Evolutionary conservation across 225 moss, liverwort and hornwort genomes (phyloP).

Genomic region (Asterella californica): DNA sequence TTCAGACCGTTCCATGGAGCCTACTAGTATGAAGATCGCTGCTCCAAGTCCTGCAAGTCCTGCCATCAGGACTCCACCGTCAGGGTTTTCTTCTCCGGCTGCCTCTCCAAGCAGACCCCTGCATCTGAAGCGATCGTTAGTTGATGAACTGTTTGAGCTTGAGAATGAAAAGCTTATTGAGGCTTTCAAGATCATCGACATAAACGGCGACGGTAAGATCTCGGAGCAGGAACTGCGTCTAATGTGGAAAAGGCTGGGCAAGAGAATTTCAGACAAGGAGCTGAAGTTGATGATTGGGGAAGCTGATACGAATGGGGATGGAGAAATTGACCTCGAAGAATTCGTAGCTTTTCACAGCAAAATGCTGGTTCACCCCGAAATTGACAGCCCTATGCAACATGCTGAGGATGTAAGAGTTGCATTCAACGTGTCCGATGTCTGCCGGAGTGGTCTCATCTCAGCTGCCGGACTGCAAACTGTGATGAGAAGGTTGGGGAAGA

Average conservation of each 20-base stretch:
- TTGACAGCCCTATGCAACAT: background rate
- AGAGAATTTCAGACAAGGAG: constrained; percentile 42
- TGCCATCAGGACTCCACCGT: background rate
- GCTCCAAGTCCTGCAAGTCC: background rate
- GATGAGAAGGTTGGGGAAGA: constrained; percentile 44
- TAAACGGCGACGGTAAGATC: constrained; percentile 51
- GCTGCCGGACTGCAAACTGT: constrained; percentile 50
- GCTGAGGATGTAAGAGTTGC: constrained; percentile 45
- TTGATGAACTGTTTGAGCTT: background rate
- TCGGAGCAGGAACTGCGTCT: constrained; percentile 41
- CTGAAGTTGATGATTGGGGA: constrained; percentile 42
- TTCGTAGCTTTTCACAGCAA: constrained; percentile 33
- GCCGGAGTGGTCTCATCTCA: constrained; percentile 53
- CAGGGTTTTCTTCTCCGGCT: background rate
- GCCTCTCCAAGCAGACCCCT: background rate
- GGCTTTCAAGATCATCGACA: constrained; percentile 51
- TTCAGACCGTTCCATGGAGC: background rate
- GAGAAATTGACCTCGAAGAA: constrained; percentile 51
- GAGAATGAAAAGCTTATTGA: background rate
- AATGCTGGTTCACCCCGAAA: background rate
- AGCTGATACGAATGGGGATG: constrained; percentile 58
- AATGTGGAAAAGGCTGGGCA: constrained; percentile 42
- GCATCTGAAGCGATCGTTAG: background rate
- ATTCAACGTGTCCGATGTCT: constrained; percentile 51
- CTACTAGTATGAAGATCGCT: too few relatives aligned